A percentile compares a stretch with the other conserved stretches of the same genome.
Conservation (phyloP, 805 yeast genomes). For the Saturnispora gosingensis region DNA sequence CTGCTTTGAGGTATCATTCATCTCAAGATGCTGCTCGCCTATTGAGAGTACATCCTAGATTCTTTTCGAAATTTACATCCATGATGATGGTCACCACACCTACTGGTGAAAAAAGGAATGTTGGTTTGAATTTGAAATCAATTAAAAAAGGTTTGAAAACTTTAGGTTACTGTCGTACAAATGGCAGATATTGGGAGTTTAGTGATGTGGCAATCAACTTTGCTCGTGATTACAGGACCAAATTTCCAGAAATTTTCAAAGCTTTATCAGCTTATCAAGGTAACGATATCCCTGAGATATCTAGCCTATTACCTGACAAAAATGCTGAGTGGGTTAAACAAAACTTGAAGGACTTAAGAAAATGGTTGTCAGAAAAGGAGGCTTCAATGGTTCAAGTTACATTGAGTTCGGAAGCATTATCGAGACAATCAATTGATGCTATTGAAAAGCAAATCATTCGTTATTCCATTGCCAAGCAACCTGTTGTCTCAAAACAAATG, state of each 20-base stretch:
- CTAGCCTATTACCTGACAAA: slow-evolving; percentile 29
- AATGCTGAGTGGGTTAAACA: slow-evolving; percentile 37
- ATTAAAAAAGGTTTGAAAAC: slow-evolving; percentile 76
- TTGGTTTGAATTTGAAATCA: slow-evolving; percentile 80
- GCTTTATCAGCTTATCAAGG: slow-evolving; percentile 20
- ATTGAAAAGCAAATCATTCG: slow-evolving; percentile 55
- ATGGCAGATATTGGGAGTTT: slow-evolving; percentile 68
- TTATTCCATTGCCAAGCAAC: slow-evolving; percentile 35
- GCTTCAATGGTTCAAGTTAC: slow-evolving; percentile 50
- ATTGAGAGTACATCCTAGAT: slow-evolving; percentile 48
- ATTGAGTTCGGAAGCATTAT: slow-evolving; percentile 69
- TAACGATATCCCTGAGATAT: slow-evolving; percentile 30
- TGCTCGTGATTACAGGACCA: slow-evolving; percentile 47
- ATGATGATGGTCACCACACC: slow-evolving; percentile 51
- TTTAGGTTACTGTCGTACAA: slow-evolving; percentile 72
- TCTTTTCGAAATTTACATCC: slow-evolving; percentile 73
- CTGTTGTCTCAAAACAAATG: slow-evolving; percentile 45
- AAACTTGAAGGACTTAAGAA: slow-evolving; percentile 26
- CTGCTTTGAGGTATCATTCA: slow-evolving; percentile 51
- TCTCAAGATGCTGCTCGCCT: slow-evolving; percentile 54
- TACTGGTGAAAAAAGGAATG: slow-evolving; percentile 44
- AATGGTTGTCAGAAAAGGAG: slow-evolving; percentile 42
- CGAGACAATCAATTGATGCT: slow-evolving; percentile 51
- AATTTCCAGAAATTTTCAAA: slow-evolving; percentile 55
- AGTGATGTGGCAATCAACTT: slow-evolving; percentile 65